These are phyloP conservation scores for Pichia eremophila DNA, from an alignment of 805 yeast genomes.

Conservation along the genomic window DNA sequence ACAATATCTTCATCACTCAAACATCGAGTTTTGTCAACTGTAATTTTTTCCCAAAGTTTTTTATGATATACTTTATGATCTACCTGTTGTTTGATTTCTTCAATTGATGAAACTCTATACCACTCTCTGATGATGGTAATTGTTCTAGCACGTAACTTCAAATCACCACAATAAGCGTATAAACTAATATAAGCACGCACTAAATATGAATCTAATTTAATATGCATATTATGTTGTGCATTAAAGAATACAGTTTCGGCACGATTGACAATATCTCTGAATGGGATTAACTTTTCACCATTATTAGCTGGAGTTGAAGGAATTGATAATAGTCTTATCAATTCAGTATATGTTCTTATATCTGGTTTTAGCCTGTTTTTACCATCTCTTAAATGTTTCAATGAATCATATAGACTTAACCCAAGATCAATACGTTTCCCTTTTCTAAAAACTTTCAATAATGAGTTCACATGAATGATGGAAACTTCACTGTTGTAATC, in stretches of 20 bases:
- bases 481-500: constrained; percentile 24
- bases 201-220: constrained; percentile 14
- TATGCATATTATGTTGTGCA: constrained; percentile 13
- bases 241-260: constrained; percentile 17
- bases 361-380: constrained; percentile 23
- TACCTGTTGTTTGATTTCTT: constrained; percentile 12
- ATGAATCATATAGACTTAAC: constrained; percentile 29
- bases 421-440: constrained; percentile 31
- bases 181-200: constrained; percentile 19
- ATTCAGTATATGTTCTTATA: constrained; percentile 26
- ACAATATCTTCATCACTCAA: not conserved
- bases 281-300: constrained; percentile 2
- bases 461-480: constrained; percentile 37
- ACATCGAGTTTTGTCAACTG: not conserved
- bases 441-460: constrained; percentile 34
- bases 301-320: constrained; percentile 3
- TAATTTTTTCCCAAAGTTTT: constrained; percentile 1
- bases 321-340: constrained; percentile 16
- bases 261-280: constrained; percentile 11
- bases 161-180: constrained; percentile 20
- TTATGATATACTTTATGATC: constrained; percentile 1
- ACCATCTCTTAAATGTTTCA: constrained; percentile 12
- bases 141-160: constrained; percentile 18
- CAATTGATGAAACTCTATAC: constrained; percentile 19
- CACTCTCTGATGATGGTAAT: constrained; percentile 20